Evolutionary conservation across 805 yeast genomes (phyloP), one percentile per base, ranked within the genome.

Genomic region (Metschnikowia orientalis): DNA sequence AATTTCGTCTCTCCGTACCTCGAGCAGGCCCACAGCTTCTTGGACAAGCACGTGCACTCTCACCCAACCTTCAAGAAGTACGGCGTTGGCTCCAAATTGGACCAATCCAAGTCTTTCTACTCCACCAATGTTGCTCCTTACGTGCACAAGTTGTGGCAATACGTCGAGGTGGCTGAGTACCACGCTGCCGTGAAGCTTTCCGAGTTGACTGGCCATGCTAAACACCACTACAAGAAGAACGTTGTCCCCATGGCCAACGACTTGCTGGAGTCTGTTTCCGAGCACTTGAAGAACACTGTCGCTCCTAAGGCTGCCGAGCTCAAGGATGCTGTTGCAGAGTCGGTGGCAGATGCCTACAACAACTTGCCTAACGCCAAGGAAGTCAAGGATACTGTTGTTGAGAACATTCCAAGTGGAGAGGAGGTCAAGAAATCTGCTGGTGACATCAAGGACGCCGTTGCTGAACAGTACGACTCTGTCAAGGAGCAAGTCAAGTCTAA

Each of bases 41-140:
- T 65, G 43, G 68, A 63, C 45, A 42, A 49, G 15, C 57, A 59
- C 35, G 67, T 64, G 36, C 62, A 56, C 49, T 49, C 64, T n/a
- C 59, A 60, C 42, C 57, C 51, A 18, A 47, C 55, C 32, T 60
- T 51, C 51, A 50, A 50, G 34, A 50, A 64, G 42, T 56, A 61
- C 45, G 39, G 56, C 33, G 50, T 64, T 20, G 49, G 41, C 14
- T 48, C 53, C 22, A 57, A 63, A 39, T 19, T 62, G 18, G 48
- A 42, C 29, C 25, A 17, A 14, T 53, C 44, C 45, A 47, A 53
- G 40, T 35, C 42, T 12, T 28, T 46, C 18, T 53, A 55, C 54
- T 29, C 29, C 38, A 30, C 44, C 18, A 45, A 53, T 48, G 57
- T 54, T 28, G 41, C 50, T 35, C 69, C 70, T 22, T 41, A 40